A percentile compares a stretch with the other conserved stretches of the same genome.
These are phyloP conservation scores for Fusarium virguliforme DNA, from an alignment of 2,329 filamentous ascomycete species.

Conservation along the genomic window DNA sequence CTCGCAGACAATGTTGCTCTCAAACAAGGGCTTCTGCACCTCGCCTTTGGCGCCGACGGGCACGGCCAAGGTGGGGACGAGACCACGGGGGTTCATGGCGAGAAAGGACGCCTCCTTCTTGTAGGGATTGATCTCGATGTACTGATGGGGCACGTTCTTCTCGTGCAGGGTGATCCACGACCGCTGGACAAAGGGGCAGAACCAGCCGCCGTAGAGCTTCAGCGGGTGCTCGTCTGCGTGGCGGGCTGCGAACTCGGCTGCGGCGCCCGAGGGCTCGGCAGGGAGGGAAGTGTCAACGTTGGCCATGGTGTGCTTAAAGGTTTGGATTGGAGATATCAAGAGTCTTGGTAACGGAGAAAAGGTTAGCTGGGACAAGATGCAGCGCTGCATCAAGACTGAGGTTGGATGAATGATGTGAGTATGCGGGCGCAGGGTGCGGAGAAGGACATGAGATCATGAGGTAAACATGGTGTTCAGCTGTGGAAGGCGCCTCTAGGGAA, in stretches of 20 bases:
- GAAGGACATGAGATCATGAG: conserved; percentile 14
- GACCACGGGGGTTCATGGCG: conserved; percentile 80
- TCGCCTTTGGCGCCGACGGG: conserved; percentile 53
- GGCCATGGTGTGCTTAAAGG: conserved; percentile 55
- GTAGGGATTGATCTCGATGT: conserved; percentile 85
- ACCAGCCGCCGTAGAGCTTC: conserved; percentile 83
- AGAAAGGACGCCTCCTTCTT: conserved; percentile 79
- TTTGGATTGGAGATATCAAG: neutral
- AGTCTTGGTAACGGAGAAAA: neutral
- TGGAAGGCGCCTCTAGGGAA: neutral
- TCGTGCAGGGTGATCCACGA: conserved; percentile 82
- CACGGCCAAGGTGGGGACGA: conserved; percentile 79
- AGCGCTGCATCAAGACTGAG: conserved; percentile 15
- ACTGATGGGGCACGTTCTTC: conserved; percentile 82
- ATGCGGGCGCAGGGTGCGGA: conserved; percentile 31
- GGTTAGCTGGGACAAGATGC: neutral
- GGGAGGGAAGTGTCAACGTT: conserved; percentile 66
- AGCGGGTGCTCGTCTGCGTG: conserved; percentile 67
- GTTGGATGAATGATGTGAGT: conserved; percentile 37
- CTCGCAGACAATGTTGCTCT: conserved; percentile 81
- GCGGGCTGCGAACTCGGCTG: conserved; percentile 63
- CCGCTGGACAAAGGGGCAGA: conserved; percentile 80
- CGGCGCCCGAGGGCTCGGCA: conserved; percentile 65
- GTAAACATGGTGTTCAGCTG: conserved; percentile 7
- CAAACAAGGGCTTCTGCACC: conserved; percentile 75